Base-by-base conservation (phyloP, 2,329 filamentous ascomycete species). In the Colletotrichum lupini region DNA sequence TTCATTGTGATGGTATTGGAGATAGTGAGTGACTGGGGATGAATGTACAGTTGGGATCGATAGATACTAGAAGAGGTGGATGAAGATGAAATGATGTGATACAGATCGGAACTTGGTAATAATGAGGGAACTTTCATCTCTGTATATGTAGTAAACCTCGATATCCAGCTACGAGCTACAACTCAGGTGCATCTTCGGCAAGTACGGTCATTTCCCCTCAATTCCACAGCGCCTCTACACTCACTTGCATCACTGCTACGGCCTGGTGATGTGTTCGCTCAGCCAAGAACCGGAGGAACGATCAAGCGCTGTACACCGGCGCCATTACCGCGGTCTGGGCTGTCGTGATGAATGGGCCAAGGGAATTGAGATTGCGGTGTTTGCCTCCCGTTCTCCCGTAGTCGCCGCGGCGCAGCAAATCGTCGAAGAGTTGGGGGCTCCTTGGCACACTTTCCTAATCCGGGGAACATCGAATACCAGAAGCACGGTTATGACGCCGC, bases 321-420 rank as follows among this genome's bases (percentile, higher is more conserved):
- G 52, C 52, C 58, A 24, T 37, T 58, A 26, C 64, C 60, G 59
- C 49, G 52, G 4, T 22, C 58, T 52, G 26, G 37, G 37, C 16
- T 16, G 22, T 46, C 35, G 60, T 61, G 67, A 73, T 55, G 71
- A 73, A 73, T 70, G 60, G 56, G 67, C 60, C 67, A 71, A 73
- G 69, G 1, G 7, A 58, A 55, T 24, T 52, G 60, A 49, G 12
- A 71, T 57, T 70, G 37, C 66, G 32, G 9, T 11, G 19, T 53
- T 7, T 60, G 70, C 32, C 64, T 53, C 26, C 9, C 35, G 66
- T 46, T 55, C 64, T 53, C 26, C 6, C 35, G 66, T 46, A 60
- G 28, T 67, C 42, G 11, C 5, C 60, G 26, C 28, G 46, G 61
- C 61, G 49, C 32, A 55, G 49, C 9, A 37, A n/a, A 28, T 24